Percentiles rank a stretch among this genome's conserved stretches.
These are phyloP conservation scores for Magnaporthiopsis rhizophila DNA, from an alignment of 2,329 filamentous ascomycete species.

Conservation along the genomic window DNA sequence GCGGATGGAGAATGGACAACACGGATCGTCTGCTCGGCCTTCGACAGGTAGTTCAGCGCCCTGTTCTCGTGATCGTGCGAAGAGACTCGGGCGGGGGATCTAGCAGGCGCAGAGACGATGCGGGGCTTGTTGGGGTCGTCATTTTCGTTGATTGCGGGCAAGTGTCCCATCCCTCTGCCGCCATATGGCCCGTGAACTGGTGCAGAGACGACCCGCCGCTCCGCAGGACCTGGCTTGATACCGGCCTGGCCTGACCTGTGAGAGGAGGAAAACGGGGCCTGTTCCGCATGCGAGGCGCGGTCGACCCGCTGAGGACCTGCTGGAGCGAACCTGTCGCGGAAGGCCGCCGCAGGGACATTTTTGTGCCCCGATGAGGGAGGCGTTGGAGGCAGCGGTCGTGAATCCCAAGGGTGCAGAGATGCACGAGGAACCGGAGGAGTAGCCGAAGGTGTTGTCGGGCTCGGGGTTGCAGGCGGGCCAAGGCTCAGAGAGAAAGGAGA, in stretches of 20 bases:
- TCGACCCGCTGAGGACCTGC: background rate
- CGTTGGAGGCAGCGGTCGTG: constrained; percentile 41
- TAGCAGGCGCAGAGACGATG: constrained; percentile 38
- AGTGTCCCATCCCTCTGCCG: constrained; percentile 24
- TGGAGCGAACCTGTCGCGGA: background rate
- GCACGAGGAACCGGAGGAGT: constrained; percentile 2
- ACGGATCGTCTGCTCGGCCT: constrained; percentile 44
- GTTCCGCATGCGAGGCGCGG: background rate
- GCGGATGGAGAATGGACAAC: constrained; percentile 42
- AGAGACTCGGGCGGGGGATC: constrained; percentile 13
- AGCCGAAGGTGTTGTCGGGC: constrained; percentile 5
- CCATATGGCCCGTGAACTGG: constrained; percentile 36
- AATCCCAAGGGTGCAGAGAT: constrained; percentile 29
- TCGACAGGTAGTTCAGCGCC: constrained; percentile 36
- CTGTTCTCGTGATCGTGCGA: constrained; percentile 16
- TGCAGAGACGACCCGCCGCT: constrained; percentile 43
- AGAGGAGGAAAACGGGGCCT: background rate
- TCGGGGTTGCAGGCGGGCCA: constrained; percentile 19
- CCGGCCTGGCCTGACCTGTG: constrained; percentile 3
- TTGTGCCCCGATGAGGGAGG: constrained; percentile 24
- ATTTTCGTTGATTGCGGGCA: constrained; percentile 43
- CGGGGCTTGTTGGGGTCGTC: constrained; percentile 27
- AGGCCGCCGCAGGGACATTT: background rate
- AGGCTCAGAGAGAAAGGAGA: constrained; percentile 36
- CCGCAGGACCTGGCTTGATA: constrained; percentile 14